Evolutionary conservation across 768 basidiomycete genomes (phyloP).

Genomic region (Dioszegia aurantiaca): DNA sequence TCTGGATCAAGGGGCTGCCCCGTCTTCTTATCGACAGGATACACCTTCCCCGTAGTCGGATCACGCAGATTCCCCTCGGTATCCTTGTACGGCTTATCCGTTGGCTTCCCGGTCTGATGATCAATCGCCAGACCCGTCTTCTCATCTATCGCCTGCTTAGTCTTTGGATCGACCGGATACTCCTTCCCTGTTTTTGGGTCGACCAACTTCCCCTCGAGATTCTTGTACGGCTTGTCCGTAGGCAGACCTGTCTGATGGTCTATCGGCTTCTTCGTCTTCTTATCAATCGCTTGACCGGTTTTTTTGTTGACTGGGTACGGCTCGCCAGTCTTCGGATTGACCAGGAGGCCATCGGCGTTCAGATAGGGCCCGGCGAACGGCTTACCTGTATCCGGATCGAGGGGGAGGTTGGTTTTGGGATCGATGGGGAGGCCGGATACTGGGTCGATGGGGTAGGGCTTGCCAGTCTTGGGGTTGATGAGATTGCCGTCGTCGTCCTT

Average conservation of each 20-base stretch:
- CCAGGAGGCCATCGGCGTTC: not conserved
- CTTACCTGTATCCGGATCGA: conserved; percentile 10
- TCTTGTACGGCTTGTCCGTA: not conserved
- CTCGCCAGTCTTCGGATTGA: conserved; percentile 3
- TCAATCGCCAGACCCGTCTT: not conserved
- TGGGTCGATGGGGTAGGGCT: conserved; percentile 9
- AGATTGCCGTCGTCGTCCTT: conserved; percentile 11
- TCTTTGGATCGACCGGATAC: not conserved
- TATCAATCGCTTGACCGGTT: conserved; percentile 8
- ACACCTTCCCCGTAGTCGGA: conserved; percentile 6
- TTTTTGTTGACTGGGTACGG: conserved; percentile 9
- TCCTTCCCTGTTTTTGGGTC: not conserved
- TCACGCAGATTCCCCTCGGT: conserved; percentile 8
- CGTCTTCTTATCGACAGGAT: conserved; percentile 14
- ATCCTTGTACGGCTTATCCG: conserved; percentile 10
- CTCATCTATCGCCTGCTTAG: not conserved
- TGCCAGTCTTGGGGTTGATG: conserved; percentile 11
- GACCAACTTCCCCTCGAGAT: not conserved
- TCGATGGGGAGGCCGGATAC: conserved; percentile 10
- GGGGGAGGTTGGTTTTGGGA: conserved; percentile 4
- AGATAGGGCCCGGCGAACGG: conserved; percentile 3
- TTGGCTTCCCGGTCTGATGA: conserved; percentile 8
- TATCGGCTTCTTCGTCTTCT: conserved; percentile 3
- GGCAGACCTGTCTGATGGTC: conserved; percentile 7
- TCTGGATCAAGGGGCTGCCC: conserved; percentile 7